phyloP scores from a whole-genome alignment of 2,329 filamentous ascomycete species.

The Trichoderma koningii region DNA sequence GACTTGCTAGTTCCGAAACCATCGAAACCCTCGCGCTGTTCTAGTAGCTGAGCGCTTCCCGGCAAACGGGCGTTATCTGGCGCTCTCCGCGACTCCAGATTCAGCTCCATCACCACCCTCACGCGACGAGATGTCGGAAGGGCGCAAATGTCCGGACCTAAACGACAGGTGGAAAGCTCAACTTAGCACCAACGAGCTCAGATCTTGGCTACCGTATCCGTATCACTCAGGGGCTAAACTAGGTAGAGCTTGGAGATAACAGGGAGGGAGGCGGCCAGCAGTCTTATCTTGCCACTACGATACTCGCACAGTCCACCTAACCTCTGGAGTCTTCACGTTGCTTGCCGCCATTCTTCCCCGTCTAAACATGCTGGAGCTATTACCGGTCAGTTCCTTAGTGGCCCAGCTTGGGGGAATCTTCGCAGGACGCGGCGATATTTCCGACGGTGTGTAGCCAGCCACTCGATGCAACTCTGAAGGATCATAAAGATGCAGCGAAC shows the following conservation, averaged over 20 bases:
- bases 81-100: background rate
- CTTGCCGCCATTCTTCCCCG: conserved; percentile 2
- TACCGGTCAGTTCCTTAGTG: too few species aligned
- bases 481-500: conserved; percentile 20
- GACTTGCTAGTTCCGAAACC: conserved; percentile 6
- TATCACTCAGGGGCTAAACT: background rate
- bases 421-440: background rate
- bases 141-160: background rate
- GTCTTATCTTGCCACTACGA: conserved; percentile 17
- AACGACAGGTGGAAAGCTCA: background rate
- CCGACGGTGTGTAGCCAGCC: conserved; percentile 1
- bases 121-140: background rate
- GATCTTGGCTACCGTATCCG: background rate
- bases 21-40: background rate
- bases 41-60: background rate
- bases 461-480: background rate
- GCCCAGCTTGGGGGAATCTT: background rate
- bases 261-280: background rate
- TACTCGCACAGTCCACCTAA: background rate
- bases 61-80: background rate
- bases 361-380: background rate
- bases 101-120: conserved; percentile 4
- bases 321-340: background rate
- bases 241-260: conserved; percentile 13
- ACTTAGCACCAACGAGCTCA: background rate